Evolutionary conservation across 2,329 filamentous ascomycete genomes (phyloP), one percentile per base, ranked within the genome.

Genomic region (Aspergillus candidus): DNA sequence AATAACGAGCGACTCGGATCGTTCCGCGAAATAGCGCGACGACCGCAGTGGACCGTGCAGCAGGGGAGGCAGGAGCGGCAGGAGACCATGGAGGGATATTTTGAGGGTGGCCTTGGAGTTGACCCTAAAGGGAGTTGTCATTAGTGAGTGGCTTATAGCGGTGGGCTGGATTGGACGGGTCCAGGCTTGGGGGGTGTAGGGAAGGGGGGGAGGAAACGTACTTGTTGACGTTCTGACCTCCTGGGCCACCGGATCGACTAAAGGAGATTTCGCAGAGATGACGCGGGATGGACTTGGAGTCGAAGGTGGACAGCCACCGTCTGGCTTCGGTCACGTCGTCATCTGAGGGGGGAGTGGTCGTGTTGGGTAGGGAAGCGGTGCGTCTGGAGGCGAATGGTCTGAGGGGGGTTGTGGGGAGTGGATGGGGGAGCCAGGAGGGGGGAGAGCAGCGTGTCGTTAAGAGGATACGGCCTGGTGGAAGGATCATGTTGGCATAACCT

Each of bases 171-270:
- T 27, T 27, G 22, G 22, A 27, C 22, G 6, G 22, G 8, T 2
- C 22, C 10, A 38, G 18, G 36, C 11, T 18, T 18, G 36, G 30
- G 15, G 18, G 18, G 7, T 12, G 11, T 12, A 13, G 18, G 13
- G 18, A 30, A 6, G 12, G n/a, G 11, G 30, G 14, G 32, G 38
- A 50, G 45, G 45, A 40, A 41, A 58, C 71, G 52, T 64, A 83
- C 80, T 84, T 84, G 66, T 84, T 84, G 44, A 84, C 80, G 67
- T 84, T 83, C 61, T 84, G 80, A 10, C 80, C 80, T 40, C 80
- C 80, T 13, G 80, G 80, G 3, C 80, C 80, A 41, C 79, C 80
- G 3, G 80, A 82, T 46, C 80, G 72, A 58, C 78, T 82, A 61
- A 81, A 84, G 38, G 72, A 78, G 51, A 83, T 59, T 48, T 80